A percentile compares a stretch with the other conserved stretches of the same genome.
These are phyloP conservation scores for Neckera pumila DNA, from an alignment of 225 moss, liverwort and hornwort species.

Conservation along the genomic window DNA sequence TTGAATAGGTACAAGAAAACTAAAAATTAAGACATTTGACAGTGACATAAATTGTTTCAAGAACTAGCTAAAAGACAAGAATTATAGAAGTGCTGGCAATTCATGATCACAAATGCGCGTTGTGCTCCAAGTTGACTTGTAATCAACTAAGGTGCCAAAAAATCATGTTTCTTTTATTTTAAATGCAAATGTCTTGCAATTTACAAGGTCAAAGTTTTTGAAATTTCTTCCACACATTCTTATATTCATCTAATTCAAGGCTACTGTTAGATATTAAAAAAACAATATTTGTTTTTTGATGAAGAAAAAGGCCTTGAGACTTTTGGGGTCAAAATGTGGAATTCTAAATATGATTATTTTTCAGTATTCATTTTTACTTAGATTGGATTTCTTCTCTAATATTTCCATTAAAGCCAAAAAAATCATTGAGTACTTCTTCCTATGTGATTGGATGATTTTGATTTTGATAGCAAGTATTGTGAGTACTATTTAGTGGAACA, in stretches of 20 bases:
- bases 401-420: fast-evolving
- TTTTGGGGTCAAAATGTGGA: too few relatives aligned
- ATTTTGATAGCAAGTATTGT: neutral
- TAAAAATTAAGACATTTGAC: neutral
- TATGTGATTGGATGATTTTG: neutral
- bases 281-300: neutral
- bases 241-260: neutral
- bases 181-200: neutral
- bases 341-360: neutral
- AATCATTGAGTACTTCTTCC: neutral
- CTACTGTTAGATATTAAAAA: neutral
- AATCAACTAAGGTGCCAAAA: neutral
- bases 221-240: neutral
- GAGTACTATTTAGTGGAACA: neutral
- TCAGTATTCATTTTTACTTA: neutral
- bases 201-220: fast-evolving
- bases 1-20: neutral
- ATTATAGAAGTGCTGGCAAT: neutral
- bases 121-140: neutral
- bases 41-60: neutral
- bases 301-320: neutral
- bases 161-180: neutral
- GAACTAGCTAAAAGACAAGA: neutral
- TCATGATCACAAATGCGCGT: fast-evolving
- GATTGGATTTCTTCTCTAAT: neutral